Evolutionary conservation across 1,139 yeast species (phyloP).

Genomic region (Kodamaea fungicola): DNA sequence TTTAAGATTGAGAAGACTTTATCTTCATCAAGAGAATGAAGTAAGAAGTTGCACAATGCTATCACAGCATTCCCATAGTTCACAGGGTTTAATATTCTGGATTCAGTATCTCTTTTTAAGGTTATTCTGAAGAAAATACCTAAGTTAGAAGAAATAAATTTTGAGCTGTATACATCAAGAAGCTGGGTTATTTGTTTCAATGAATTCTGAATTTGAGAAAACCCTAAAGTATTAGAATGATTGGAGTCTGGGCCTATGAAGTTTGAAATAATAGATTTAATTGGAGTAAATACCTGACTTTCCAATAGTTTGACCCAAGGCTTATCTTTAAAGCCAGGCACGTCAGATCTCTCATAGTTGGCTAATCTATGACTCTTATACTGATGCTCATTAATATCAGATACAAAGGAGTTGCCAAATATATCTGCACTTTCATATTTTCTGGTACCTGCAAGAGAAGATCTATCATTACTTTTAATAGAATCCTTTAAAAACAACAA

Average conservation of each 20-base stretch:
- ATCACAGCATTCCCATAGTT: slow-evolving; percentile 64
- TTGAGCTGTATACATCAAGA: slow-evolving; percentile 6
- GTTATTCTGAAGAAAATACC: slow-evolving; percentile 50
- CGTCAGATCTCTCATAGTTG: not conserved
- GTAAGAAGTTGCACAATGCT: slow-evolving; percentile 52
- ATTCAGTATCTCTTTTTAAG: slow-evolving; percentile 53
- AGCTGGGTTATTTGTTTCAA: not conserved
- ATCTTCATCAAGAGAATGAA: slow-evolving; percentile 65
- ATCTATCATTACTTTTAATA: slow-evolving; percentile 12
- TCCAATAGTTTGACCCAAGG: slow-evolving; percentile 10
- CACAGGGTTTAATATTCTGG: slow-evolving; percentile 55
- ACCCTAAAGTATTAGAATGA: not conserved
- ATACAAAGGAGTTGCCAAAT: slow-evolving; percentile 28
- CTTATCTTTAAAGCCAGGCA: not conserved
- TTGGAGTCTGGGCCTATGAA: not conserved
- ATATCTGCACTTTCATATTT: slow-evolving; percentile 19
- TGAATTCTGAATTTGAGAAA: slow-evolving; percentile 1
- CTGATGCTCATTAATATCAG: not conserved
- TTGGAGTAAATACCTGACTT: slow-evolving; percentile 12
- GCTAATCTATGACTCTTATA: not conserved
- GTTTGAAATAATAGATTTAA: slow-evolving; percentile 9
- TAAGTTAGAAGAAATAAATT: slow-evolving; percentile 19
- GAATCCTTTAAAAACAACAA: slow-evolving; percentile 24
- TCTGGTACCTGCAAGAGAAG: slow-evolving; percentile 10
- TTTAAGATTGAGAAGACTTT: slow-evolving; percentile 47